Percentiles rank a stretch among this genome's conserved stretches.
phyloP scores from a whole-genome alignment of 2,329 filamentous ascomycete species.

The Chrysoporthe deuterocubensis region DNA sequence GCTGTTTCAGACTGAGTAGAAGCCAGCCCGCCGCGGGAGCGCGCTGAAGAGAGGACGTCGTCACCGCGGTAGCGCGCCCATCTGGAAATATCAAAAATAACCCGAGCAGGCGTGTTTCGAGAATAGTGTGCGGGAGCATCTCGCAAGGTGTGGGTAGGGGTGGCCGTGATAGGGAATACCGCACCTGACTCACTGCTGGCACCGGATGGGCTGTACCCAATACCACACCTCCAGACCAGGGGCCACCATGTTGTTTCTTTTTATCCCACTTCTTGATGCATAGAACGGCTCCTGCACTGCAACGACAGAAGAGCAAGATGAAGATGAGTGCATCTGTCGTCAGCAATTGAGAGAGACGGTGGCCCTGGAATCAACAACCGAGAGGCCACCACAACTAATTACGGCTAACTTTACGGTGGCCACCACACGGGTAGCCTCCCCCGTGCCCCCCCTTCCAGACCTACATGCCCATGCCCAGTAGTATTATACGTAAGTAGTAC shows the following conservation, averaged over 20 bases:
- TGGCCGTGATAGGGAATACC: not conserved
- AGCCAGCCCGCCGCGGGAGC: too few species aligned
- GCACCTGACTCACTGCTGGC: not conserved
- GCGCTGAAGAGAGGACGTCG: not conserved
- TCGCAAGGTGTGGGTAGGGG: not conserved
- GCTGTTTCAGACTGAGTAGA: conserved; percentile 1
- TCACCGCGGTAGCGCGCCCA: not conserved
- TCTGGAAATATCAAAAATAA: not conserved
- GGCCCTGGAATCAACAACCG: not conserved
- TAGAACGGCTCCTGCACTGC: not conserved
- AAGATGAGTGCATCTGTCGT: not conserved
- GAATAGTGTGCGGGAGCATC: not conserved
- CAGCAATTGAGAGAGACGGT: not conserved
- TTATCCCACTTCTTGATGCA: not conserved
- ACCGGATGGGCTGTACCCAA: not conserved
- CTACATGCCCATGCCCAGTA: too few species aligned
- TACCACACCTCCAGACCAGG: not conserved
- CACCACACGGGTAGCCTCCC: not conserved
- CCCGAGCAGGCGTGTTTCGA: not conserved
- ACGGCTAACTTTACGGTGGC: not conserved
- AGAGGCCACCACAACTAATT: not conserved
- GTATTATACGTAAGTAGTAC: too few species aligned
- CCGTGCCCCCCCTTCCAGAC: too few species aligned
- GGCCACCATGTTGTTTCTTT: not conserved
- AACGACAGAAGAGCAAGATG: not conserved